A percentile compares a stretch with the other conserved stretches of the same genome.
Evolutionary conservation across 257 asterid genomes (phyloP).

Genomic region (Henckelia pumila): DNA sequence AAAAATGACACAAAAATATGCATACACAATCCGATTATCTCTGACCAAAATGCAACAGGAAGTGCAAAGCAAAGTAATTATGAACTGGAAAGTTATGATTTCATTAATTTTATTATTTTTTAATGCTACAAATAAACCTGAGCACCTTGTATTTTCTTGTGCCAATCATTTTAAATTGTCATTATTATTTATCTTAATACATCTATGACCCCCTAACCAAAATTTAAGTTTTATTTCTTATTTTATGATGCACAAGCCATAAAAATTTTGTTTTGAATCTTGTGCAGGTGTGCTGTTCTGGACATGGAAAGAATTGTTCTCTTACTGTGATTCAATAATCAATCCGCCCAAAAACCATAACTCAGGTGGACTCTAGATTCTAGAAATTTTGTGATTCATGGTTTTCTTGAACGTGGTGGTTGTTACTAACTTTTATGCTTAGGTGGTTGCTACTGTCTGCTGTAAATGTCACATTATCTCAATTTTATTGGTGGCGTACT

Average conservation of each 20-base stretch:
- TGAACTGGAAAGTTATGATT: conserved; percentile 72
- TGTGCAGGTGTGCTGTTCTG: conserved; percentile 94
- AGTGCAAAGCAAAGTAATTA: conserved; percentile 87
- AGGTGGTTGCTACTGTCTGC: no score
- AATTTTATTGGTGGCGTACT: not conserved
- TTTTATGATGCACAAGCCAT: conserved; percentile 1
- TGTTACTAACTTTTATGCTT: not conserved
- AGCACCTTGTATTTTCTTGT: conserved; percentile 19
- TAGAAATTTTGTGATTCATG: conserved; percentile 14
- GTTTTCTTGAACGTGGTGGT: conserved; percentile 18
- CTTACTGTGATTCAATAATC: conserved; percentile 84
- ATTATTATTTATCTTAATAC: no score
- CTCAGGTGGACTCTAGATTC: conserved; percentile 59
- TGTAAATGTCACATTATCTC: conserved; percentile 4
- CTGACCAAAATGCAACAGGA: conserved; percentile 80
- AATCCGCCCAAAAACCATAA: no score
- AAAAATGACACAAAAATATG: no score
- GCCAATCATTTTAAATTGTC: no score
- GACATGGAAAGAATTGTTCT: conserved; percentile 97
- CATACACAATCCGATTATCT: no score
- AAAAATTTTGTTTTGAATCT: conserved; percentile 28
- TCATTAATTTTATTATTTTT: conserved; percentile 5
- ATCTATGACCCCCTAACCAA: no score
- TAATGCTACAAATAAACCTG: conserved; percentile 13
- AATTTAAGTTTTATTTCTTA: no score